Percentiles rank a stretch among this genome's conserved stretches.
Evolutionary conservation across 768 basidiomycete species (phyloP).

Genomic region (Fomitopsis serialis): DNA sequence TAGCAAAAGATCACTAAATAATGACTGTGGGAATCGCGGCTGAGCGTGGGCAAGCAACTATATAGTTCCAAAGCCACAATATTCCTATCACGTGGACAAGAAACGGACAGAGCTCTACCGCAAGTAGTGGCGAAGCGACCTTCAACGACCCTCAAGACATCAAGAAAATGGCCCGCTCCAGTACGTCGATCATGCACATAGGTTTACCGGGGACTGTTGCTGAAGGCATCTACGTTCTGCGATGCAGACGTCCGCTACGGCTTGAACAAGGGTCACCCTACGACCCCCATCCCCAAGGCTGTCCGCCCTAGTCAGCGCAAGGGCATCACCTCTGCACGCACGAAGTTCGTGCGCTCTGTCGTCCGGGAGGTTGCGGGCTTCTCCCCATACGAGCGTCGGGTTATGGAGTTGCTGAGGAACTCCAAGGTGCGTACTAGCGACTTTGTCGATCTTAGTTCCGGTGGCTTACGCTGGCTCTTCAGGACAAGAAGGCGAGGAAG

Average conservation of each 20-base stretch:
- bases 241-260: constrained; percentile 76
- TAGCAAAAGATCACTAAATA: not conserved
- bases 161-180: constrained; percentile 68
- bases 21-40: not conserved
- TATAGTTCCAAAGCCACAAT: constrained; percentile 18
- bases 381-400: constrained; percentile 95
- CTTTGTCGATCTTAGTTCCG: not conserved
- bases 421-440: constrained; percentile 69
- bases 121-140: constrained; percentile 12
- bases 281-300: constrained; percentile 73
- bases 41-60: constrained; percentile 11
- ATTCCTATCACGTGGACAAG: constrained; percentile 15
- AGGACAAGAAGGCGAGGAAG: constrained; percentile 99
- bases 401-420: constrained; percentile 97
- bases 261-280: constrained; percentile 83
- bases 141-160: constrained; percentile 45
- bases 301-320: constrained; percentile 86
- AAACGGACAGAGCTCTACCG: constrained; percentile 12
- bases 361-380: constrained; percentile 97
- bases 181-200: constrained; percentile 38
- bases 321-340: constrained; percentile 85
- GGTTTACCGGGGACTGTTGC: not conserved
- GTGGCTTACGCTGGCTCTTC: constrained; percentile 5
- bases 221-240: not conserved
- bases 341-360: constrained; percentile 88